These are phyloP conservation scores for Vararia minispora DNA, from an alignment of 768 basidiomycete genomes.

Conservation along the genomic window DNA sequence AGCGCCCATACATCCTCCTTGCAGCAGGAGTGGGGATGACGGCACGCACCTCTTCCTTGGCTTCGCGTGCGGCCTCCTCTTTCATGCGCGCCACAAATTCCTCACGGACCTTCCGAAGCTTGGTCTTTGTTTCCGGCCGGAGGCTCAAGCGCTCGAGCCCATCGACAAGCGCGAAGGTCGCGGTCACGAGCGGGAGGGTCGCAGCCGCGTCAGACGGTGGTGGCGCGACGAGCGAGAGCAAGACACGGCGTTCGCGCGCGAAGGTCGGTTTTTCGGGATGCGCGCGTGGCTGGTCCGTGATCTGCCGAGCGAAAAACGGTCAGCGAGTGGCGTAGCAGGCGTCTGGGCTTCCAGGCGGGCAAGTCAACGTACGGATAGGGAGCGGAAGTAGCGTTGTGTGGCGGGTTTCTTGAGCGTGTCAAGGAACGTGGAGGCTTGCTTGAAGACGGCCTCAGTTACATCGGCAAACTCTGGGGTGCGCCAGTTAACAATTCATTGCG, in stretches of 20 bases:
- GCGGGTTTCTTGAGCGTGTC: slow-evolving; percentile 50
- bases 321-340: slow-evolving; percentile 4
- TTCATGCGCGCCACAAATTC: slow-evolving; percentile 59
- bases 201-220: slow-evolving; percentile 33
- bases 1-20: too few species aligned
- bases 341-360: slow-evolving; percentile 3
- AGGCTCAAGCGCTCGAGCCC: slow-evolving; percentile 38
- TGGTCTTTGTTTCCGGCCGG: slow-evolving; percentile 73
- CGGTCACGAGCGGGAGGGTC: slow-evolving; percentile 49
- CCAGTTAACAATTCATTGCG: slow-evolving; percentile 6
- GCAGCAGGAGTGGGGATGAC: background rate
- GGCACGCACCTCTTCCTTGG: slow-evolving; percentile 52
- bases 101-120: slow-evolving; percentile 65
- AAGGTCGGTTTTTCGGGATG: slow-evolving; percentile 44
- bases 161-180: slow-evolving; percentile 71
- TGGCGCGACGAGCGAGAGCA: slow-evolving; percentile 54
- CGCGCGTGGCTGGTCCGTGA: slow-evolving; percentile 77
- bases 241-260: slow-evolving; percentile 60
- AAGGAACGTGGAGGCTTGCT: slow-evolving; percentile 42
- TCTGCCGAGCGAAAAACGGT: slow-evolving; percentile 26
- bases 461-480: slow-evolving; percentile 63
- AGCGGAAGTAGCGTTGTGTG: slow-evolving; percentile 70
- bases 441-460: slow-evolving; percentile 68
- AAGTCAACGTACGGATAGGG: slow-evolving; percentile 59
- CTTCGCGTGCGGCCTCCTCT: slow-evolving; percentile 54